These are phyloP conservation scores for Talaromyces albobiverticillius DNA, from an alignment of 2,329 filamentous ascomycete genomes.

Conservation along the genomic window DNA sequence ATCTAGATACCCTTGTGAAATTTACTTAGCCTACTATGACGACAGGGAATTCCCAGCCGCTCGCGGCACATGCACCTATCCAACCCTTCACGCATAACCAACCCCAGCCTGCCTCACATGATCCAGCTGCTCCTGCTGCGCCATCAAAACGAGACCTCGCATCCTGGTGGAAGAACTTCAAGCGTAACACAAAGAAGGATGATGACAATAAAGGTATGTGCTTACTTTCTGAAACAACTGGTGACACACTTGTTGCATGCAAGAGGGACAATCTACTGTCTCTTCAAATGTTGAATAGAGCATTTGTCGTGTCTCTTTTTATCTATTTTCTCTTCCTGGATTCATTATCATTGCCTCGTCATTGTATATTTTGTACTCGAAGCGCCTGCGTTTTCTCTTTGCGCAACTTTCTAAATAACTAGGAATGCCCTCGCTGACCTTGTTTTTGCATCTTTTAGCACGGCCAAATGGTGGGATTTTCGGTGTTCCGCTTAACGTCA, in stretches of 20 bases:
- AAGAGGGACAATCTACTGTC: background rate
- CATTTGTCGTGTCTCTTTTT: background rate
- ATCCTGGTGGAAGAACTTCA: slow-evolving; percentile 98
- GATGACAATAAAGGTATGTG: slow-evolving; percentile 58
- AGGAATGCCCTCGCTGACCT: background rate
- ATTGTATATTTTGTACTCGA: background rate
- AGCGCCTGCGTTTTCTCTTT: background rate
- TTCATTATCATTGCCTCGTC: background rate
- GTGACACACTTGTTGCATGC: background rate
- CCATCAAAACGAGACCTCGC: slow-evolving; percentile 84
- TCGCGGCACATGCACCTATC: slow-evolving; percentile 31
- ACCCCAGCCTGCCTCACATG: slow-evolving; percentile 31
- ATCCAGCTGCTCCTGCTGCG: slow-evolving; percentile 61
- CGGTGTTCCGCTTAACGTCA: slow-evolving; percentile 86
- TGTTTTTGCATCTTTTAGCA: slow-evolving; percentile 9
- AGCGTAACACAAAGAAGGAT: slow-evolving; percentile 63
- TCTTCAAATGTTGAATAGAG: background rate
- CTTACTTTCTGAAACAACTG: slow-evolving; percentile 15
- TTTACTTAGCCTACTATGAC: slow-evolving; percentile 26
- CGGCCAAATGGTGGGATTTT: slow-evolving; percentile 74
- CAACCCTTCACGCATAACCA: slow-evolving; percentile 27
- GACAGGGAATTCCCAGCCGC: slow-evolving; percentile 36
- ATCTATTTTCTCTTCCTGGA: background rate
- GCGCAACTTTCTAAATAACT: background rate
- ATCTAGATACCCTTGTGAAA: background rate